Percentiles rank a stretch among this genome's conserved stretches.
Conservation (phyloP, 208 protist genomes). For the Acanthamoeba divionensis region DNA sequence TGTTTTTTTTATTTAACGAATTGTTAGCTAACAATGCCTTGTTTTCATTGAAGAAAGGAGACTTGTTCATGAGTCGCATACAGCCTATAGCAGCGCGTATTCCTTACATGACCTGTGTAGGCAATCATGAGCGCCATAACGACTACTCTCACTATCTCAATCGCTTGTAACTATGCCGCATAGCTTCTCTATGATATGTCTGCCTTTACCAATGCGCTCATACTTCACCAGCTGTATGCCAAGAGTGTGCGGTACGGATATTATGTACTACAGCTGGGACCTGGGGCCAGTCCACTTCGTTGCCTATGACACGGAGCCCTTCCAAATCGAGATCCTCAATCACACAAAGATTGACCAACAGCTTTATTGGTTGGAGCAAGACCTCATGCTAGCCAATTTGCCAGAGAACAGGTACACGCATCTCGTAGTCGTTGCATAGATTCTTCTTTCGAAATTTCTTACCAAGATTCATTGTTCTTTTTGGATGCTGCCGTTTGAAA, state of each 20-base stretch:
- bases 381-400: conserved; percentile 21
- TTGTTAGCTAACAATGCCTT: not conserved
- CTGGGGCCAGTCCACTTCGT: conserved; percentile 24
- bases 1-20: not conserved
- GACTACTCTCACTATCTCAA: conserved; percentile 12
- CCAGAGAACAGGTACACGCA: not conserved
- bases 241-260: no score
- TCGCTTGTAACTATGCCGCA: not conserved
- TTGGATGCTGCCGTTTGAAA: not conserved
- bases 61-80: conserved; percentile 45
- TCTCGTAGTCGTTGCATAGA: not conserved
- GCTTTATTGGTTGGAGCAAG: not conserved
- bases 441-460: no score
- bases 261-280: conserved; percentile 45
- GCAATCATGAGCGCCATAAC: conserved; percentile 2
- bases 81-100: conserved; percentile 15
- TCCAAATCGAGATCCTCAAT: not conserved
- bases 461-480: not conserved
- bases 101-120: conserved; percentile 43
- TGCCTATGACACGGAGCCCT: conserved; percentile 4
- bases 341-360: not conserved
- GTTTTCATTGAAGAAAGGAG: not conserved
- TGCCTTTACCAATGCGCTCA: no score
- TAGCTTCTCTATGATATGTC: no score
- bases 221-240: no score